A percentile compares a stretch with the other conserved stretches of the same genome.
Conservation (phyloP, 495 filamentous ascomycete genomes). For the Niebla homalea region DNA sequence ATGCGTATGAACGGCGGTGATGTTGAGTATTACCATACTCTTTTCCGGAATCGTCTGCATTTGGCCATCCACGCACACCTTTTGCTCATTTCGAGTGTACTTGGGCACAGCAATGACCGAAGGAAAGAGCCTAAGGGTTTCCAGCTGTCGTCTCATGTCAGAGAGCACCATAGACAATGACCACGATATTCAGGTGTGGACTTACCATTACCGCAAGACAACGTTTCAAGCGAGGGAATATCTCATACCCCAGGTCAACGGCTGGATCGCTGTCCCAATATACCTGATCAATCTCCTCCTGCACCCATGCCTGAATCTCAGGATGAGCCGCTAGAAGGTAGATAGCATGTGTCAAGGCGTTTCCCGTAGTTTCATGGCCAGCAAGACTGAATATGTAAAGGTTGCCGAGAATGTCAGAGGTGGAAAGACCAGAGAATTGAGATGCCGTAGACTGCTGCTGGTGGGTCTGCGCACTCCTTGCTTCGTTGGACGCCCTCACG, state of each 20-base stretch:
- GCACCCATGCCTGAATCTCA: conserved; percentile 17
- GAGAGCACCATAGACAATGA: background rate
- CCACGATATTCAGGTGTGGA: background rate
- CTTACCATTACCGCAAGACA: conserved; percentile 9
- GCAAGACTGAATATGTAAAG: conserved; percentile 16
- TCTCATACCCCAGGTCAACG: conserved; percentile 21
- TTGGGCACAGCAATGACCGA: conserved; percentile 29
- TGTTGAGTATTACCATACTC: too few species aligned
- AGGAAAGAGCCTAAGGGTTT: conserved; percentile 34
- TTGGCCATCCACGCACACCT: too few species aligned
- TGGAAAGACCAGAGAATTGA: conserved; percentile 7
- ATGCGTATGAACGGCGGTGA: background rate
- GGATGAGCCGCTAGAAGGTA: conserved; percentile 13
- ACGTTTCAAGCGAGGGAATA: conserved; percentile 12
- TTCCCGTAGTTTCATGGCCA: conserved; percentile 18
- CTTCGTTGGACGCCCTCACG: conserved; percentile 10
- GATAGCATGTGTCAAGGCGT: conserved; percentile 11
- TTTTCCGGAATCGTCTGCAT: too few species aligned
- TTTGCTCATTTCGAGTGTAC: conserved; percentile 13
- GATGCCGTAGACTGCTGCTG: background rate
- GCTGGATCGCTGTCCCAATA: too few species aligned
- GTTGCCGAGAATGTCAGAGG: conserved; percentile 16
- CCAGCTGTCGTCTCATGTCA: conserved; percentile 27
- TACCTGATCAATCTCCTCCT: conserved; percentile 15
- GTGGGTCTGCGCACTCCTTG: background rate